phyloP scores from a whole-genome alignment of 2,329 filamentous ascomycete genomes.

The Elsinoe fawcettii region DNA sequence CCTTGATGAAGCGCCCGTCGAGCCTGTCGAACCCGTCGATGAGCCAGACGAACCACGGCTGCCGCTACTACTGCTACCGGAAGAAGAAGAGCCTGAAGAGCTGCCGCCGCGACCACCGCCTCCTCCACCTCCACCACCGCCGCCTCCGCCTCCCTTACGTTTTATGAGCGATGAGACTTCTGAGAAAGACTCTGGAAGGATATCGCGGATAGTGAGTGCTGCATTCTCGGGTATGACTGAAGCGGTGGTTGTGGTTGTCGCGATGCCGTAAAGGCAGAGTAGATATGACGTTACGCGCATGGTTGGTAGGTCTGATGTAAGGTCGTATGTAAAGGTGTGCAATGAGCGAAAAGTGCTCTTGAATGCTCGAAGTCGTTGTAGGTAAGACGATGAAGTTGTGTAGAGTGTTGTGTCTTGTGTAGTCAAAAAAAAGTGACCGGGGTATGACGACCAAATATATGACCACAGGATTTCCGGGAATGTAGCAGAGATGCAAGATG shows the following conservation, averaged over 20 bases:
- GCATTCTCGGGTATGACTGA: slow-evolving; percentile 3
- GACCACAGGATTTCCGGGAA: not conserved
- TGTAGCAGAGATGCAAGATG: slow-evolving; percentile 8
- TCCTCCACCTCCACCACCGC: slow-evolving; percentile 10
- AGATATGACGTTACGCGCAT: slow-evolving; percentile 6
- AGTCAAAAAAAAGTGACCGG: not conserved
- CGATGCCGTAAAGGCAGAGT: slow-evolving; percentile 13
- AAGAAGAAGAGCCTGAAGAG: not conserved
- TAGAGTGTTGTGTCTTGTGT: slow-evolving; percentile 29
- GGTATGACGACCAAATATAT: slow-evolving; percentile 9
- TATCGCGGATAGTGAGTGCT: not conserved
- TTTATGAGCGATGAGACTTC: not conserved
- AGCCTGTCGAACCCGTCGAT: not conserved
- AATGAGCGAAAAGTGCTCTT: no score
- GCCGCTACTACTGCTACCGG: not conserved
- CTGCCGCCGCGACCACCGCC: not conserved
- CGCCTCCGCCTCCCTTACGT: slow-evolving; percentile 7
- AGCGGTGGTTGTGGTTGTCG: not conserved
- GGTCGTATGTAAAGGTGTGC: not conserved
- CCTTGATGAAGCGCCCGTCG: slow-evolving; percentile 17
- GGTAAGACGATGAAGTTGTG: not conserved
- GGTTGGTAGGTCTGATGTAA: not conserved
- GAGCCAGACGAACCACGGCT: not conserved
- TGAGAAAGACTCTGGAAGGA: not conserved
- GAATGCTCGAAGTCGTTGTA: not conserved